These are phyloP conservation scores for Aristolochia fimbriata DNA, from an alignment of 164 flowering plant genomes.

Conservation along the genomic window DNA sequence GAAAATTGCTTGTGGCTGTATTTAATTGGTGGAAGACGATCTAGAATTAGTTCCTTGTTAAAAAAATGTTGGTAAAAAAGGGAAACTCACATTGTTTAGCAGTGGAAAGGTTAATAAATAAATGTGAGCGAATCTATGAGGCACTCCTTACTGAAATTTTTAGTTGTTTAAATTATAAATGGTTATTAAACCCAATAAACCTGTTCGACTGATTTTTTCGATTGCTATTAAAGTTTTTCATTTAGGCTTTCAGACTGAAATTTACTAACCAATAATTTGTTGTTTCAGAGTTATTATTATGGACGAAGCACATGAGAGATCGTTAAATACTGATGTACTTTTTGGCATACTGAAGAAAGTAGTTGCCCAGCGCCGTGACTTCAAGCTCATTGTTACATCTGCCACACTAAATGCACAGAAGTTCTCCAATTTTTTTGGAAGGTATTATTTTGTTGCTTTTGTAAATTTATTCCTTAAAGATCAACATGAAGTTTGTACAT, in stretches of 20 bases:
- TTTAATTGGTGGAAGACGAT: no score
- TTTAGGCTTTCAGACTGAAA: background rate
- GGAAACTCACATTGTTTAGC: no score
- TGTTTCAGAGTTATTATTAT: conserved; percentile 66
- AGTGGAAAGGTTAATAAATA: no score
- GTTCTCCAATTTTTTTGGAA: conserved; percentile 91
- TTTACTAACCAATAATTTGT: no score
- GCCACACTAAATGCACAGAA: conserved; percentile 95
- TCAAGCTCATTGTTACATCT: conserved; percentile 97
- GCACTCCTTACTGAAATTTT: no score
- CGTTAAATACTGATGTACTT: conserved; percentile 86
- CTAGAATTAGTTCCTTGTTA: no score
- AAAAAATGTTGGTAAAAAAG: no score
- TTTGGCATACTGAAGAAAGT: conserved; percentile 96
- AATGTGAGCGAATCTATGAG: no score
- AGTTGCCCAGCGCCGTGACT: conserved; percentile 89
- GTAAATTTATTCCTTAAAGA: background rate
- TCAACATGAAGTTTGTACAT: background rate
- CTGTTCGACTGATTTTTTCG: no score
- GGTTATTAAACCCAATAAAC: no score
- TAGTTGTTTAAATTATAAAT: no score
- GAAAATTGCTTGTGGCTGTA: no score
- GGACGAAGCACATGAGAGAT: conserved; percentile 99
- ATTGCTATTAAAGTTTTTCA: background rate
- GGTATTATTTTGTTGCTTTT: conserved; percentile 26